Evolutionary conservation across 345 rosid genomes (phyloP).

Genomic region (Hibiscus trionum): DNA sequence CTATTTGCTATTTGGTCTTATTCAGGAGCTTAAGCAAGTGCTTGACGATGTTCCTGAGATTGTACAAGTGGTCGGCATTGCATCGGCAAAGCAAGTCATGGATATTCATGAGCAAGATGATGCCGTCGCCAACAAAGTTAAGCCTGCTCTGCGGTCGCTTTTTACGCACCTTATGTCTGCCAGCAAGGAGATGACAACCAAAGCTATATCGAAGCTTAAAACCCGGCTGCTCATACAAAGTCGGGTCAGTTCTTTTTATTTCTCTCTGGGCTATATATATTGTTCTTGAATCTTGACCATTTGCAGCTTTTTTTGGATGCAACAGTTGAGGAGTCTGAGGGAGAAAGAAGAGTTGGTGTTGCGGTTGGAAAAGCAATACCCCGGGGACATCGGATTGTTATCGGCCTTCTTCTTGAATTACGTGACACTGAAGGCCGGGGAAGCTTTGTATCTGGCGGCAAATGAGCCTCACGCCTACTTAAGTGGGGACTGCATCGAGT

Average conservation of each 20-base stretch:
- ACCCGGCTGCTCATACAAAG: slow-evolving; percentile 54
- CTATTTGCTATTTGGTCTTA: background rate
- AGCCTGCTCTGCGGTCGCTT: slow-evolving; percentile 51
- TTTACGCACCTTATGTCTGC: slow-evolving; percentile 87
- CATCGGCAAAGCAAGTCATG: slow-evolving; percentile 43
- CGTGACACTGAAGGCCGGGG: slow-evolving; percentile 87
- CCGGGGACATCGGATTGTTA: slow-evolving; percentile 77
- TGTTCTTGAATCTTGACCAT: background rate
- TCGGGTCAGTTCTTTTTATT: slow-evolving; percentile 34
- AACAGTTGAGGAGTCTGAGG: slow-evolving; percentile 67
- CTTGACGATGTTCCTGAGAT: slow-evolving; percentile 76
- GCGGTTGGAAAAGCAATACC: slow-evolving; percentile 78
- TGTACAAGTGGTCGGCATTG: slow-evolving; percentile 60
- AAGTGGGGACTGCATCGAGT: slow-evolving; percentile 82
- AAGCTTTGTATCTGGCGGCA: slow-evolving; percentile 92
- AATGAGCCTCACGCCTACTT: slow-evolving; percentile 95
- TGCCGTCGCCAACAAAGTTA: slow-evolving; percentile 32
- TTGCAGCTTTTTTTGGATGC: background rate
- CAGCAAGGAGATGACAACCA: slow-evolving; percentile 50
- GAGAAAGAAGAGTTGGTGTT: slow-evolving; percentile 82
- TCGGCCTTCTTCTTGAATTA: slow-evolving; percentile 84
- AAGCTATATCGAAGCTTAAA: slow-evolving; percentile 51
- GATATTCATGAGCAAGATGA: slow-evolving; percentile 42
- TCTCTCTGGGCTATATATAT: no score
- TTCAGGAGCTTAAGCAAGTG: slow-evolving; percentile 81